Base-by-base conservation (phyloP, 106 monocot species). In the Platanthera zijinensis region DNA sequence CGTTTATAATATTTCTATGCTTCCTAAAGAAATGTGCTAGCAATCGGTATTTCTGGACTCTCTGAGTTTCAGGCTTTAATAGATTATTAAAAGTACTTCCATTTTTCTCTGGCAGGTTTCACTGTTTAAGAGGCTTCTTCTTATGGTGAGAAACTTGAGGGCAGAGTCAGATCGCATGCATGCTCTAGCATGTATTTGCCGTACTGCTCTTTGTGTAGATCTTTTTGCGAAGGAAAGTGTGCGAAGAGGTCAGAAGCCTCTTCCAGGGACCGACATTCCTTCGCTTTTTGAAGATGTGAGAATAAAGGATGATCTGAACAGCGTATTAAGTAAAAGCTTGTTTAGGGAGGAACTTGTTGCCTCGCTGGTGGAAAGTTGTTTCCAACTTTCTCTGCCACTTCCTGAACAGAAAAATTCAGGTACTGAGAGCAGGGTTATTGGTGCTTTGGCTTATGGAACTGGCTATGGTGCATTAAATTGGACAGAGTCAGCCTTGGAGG, bases 141-240 rank as follows among this genome's bases (percentile, higher is more conserved):
- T 89, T 61, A 97, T 97, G 97, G 97, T 94, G 49, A 91, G 91
- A 75, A 97, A 97, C 30, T 77, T 97, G 77, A 89, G 97, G 72
- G 97, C 97, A n/a, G 97, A 94, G 74, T 97, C 97, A 51, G 97
- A 97, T 63, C 87, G 97, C 28, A 97, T 97, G 97, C 91, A 97
- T 84, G 97, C 97, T 81, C 75, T 97, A 76, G 97, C 97, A 51
- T 97, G 97, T 71, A 97, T 97, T 77, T 94, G 94, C 72, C 94
- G 97, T 25, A 92, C 97, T 52, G 97, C 97, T 52, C 91, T 97
- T 70, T 97, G 97, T 86, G 97, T 97, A 63, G 94, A 97, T 85
- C 97, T 97, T 75, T 97, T 97, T 88, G 97, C 97, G 68, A 97
- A 97, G 80, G 97, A 97, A 85, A 97, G 94, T 76, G 97, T 97